These are phyloP conservation scores for Coniella vitis DNA, from an alignment of 2,329 filamentous ascomycete genomes.

Conservation along the genomic window DNA sequence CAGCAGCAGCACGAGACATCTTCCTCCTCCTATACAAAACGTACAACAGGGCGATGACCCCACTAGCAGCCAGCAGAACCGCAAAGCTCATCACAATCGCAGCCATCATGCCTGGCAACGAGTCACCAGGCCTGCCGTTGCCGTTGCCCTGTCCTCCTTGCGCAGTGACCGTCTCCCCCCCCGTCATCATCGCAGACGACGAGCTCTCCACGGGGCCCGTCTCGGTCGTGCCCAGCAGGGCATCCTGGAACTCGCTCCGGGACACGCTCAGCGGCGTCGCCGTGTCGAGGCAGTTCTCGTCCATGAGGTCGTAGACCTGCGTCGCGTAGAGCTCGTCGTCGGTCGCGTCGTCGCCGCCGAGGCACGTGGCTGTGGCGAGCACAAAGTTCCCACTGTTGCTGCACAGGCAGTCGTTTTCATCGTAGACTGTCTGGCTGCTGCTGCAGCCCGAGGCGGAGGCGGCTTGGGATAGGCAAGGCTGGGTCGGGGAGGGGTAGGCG, in stretches of 20 bases:
- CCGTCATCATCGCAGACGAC: too few relatives aligned
- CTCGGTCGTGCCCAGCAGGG: neutral
- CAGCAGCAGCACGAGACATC: too few relatives aligned
- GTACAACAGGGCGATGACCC: too few relatives aligned
- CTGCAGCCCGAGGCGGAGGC: constrained; percentile 36
- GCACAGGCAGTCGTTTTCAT: constrained; percentile 45
- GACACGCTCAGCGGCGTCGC: constrained; percentile 9
- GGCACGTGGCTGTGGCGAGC: constrained; percentile 37
- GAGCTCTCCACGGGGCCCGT: neutral
- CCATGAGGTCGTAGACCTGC: constrained; percentile 6
- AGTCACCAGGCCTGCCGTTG: too few relatives aligned
- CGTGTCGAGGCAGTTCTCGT: constrained; percentile 4
- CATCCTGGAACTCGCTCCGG: neutral
- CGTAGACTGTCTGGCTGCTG: constrained; percentile 26
- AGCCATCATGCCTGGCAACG: too few relatives aligned
- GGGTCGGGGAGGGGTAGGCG: constrained; percentile 34
- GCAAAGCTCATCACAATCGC: too few relatives aligned
- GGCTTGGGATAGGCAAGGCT: constrained; percentile 36
- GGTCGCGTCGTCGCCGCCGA: constrained; percentile 24
- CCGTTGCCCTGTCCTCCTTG: too few relatives aligned
- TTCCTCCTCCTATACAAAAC: too few relatives aligned
- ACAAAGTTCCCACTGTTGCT: constrained; percentile 43
- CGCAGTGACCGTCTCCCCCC: too few relatives aligned
- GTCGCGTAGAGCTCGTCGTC: neutral
- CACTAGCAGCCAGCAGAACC: too few relatives aligned